Percentiles rank a stretch among this genome's conserved stretches.
phyloP scores from a whole-genome alignment of 805 yeast species.

The Starmerella roubikii region DNA sequence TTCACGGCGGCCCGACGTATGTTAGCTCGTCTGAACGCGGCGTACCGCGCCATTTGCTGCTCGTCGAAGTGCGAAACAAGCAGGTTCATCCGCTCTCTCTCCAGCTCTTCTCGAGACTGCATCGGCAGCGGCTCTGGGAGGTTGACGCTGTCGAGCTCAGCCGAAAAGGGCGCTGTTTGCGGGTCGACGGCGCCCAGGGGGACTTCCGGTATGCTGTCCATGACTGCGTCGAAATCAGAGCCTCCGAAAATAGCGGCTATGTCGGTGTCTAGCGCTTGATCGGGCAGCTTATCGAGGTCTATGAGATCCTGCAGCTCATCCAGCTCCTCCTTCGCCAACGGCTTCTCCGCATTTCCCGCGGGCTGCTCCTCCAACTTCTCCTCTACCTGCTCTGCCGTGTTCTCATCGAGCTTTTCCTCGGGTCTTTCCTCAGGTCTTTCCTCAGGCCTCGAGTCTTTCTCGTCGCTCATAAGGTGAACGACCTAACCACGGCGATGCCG shows the following conservation, averaged over 20 bases:
- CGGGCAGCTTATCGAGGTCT: not conserved
- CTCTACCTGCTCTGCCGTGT: too few species aligned
- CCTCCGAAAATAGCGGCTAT: not conserved
- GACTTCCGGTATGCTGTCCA: not conserved
- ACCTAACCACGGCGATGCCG: too few species aligned
- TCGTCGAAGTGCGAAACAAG: slow-evolving; percentile 59
- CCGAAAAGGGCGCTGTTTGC: not conserved
- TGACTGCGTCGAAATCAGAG: not conserved
- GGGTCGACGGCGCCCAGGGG: not conserved
- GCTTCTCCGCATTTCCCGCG: too few species aligned
- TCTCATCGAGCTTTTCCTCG: too few species aligned
- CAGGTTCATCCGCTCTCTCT: slow-evolving; percentile 30
- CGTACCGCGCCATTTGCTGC: slow-evolving; percentile 80
- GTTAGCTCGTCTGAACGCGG: slow-evolving; percentile 69
- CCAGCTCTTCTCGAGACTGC: slow-evolving; percentile 18
- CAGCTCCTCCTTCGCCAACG: too few species aligned
- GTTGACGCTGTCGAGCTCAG: not conserved
- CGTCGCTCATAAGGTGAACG: too few species aligned
- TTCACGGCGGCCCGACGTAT: slow-evolving; percentile 62
- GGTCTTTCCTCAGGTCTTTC: too few species aligned
- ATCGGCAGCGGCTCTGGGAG: not conserved
- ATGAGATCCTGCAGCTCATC: too few species aligned
- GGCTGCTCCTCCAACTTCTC: too few species aligned
- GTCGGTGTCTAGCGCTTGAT: not conserved
- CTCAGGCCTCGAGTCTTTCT: too few species aligned